Conservation (phyloP, 805 yeast genomes). For the Kurtzmaniella fragi region DNA sequence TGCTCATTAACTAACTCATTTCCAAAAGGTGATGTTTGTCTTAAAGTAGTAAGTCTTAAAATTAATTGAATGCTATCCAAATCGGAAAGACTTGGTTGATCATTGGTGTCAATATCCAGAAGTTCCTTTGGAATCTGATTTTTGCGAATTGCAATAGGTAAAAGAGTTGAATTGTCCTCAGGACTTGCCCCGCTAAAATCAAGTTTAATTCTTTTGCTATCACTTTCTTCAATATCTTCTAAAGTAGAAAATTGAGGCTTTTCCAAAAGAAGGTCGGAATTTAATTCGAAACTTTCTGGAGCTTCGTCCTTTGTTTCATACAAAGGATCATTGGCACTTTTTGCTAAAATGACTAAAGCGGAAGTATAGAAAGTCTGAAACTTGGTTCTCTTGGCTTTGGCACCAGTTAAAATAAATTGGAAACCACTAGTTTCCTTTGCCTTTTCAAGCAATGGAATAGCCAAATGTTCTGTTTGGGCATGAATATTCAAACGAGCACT, state of each 20-base stretch:
- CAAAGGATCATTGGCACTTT: constrained; percentile 29
- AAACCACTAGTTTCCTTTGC: constrained; percentile 59
- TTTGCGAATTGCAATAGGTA: constrained; percentile 60
- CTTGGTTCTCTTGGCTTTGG: constrained; percentile 82
- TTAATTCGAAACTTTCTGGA: constrained; percentile 58
- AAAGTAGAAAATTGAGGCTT: constrained; percentile 64
- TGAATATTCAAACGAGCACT: constrained; percentile 59
- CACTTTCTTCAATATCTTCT: constrained; percentile 40
- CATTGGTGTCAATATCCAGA: constrained; percentile 64
- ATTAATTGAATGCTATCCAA: constrained; percentile 73
- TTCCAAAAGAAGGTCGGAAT: constrained; percentile 76
- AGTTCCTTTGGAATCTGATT: constrained; percentile 59
- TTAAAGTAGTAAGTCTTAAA: constrained; percentile 57
- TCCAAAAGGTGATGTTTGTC: constrained; percentile 67
- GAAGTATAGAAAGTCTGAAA: constrained; percentile 70
- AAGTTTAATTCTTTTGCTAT: constrained; percentile 33
- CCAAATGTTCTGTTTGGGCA: constrained; percentile 58
- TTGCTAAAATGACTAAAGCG: constrained; percentile 72
- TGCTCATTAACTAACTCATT: constrained; percentile 77
- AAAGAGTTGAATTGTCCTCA: constrained; percentile 32
- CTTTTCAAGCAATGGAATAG: constrained; percentile 48
- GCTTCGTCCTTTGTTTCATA: constrained; percentile 16
- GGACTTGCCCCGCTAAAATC: constrained; percentile 15
- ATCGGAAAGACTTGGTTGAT: constrained; percentile 68
- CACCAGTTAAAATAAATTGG: constrained; percentile 72